Percentiles rank a stretch among this genome's conserved stretches.
These are phyloP conservation scores for Gleditsia sinensis DNA, from an alignment of 306 rosid genomes.

Conservation along the genomic window DNA sequence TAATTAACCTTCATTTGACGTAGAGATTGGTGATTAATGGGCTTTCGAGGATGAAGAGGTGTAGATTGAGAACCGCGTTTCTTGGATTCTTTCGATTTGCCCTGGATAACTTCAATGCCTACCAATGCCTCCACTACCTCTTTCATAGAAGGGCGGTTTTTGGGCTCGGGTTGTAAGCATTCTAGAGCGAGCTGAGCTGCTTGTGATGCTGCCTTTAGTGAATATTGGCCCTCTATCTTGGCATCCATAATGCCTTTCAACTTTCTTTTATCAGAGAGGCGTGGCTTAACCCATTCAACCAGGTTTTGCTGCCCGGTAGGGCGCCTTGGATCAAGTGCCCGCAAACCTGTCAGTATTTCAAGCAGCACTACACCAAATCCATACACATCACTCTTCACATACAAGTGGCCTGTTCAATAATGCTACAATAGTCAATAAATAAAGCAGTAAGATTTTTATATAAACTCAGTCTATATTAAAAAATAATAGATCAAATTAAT, in stretches of 20 bases:
- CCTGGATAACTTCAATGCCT: constrained; percentile 50
- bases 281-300: constrained; percentile 70
- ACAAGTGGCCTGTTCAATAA: constrained; percentile 85
- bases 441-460: no score
- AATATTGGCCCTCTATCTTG: constrained; percentile 73
- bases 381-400: constrained; percentile 89
- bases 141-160: constrained; percentile 78
- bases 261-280: constrained; percentile 50
- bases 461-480: no score
- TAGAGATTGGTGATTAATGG: no score
- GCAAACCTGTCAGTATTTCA: constrained; percentile 67
- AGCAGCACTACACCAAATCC: constrained; percentile 89
- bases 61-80: background rate
- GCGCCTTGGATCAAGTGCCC: constrained; percentile 58
- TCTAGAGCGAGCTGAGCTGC: constrained; percentile 60
- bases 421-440: no score
- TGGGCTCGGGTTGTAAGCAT: constrained; percentile 67
- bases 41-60: no score
- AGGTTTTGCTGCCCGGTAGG: constrained; percentile 63
- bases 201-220: constrained; percentile 55
- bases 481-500: no score
- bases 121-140: constrained; percentile 67
- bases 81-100: constrained; percentile 45
- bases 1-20: no score
- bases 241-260: constrained; percentile 63